Evolutionary conservation across 2,329 filamentous ascomycete species (phyloP).

Genomic region (Venturia nashicola): DNA sequence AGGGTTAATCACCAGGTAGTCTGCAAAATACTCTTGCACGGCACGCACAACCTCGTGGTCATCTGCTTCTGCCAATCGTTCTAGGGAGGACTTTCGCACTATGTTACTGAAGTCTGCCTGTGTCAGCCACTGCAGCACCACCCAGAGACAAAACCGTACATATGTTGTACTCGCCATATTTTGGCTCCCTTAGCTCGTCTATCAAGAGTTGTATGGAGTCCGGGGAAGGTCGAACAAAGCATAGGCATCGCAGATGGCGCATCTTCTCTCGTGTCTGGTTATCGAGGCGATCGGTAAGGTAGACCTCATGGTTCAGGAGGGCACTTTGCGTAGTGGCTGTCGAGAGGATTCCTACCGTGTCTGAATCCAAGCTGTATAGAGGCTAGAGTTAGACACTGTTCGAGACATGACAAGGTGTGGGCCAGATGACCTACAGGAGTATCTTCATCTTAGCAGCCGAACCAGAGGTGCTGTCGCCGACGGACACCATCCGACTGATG

Average conservation of each 20-base stretch:
- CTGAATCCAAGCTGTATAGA: constrained; percentile 53
- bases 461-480: constrained; percentile 56
- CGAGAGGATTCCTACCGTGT: constrained; percentile 81
- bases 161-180: constrained; percentile 93
- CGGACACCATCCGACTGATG: constrained; percentile 89
- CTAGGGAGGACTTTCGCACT: constrained; percentile 88
- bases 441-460: constrained; percentile 96
- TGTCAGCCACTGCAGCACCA: not conserved
- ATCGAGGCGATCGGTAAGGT: constrained; percentile 91
- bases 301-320: constrained; percentile 91
- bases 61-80: constrained; percentile 88
- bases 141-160: constrained; percentile 33
- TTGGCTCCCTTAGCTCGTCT: constrained; percentile 89
- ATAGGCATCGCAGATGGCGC: constrained; percentile 88
- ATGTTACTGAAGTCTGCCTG: constrained; percentile 80
- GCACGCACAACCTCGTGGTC: constrained; percentile 92
- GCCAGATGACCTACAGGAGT: constrained; percentile 39
- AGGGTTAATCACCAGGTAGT: constrained; percentile 89
- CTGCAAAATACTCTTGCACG: constrained; percentile 92
- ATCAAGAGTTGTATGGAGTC: constrained; percentile 89
- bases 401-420: not conserved
- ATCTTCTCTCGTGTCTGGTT: constrained; percentile 89
- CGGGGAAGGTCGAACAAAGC: constrained; percentile 81
- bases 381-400: not conserved
- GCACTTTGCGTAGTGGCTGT: constrained; percentile 92